Evolutionary conservation across 345 rosid genomes (phyloP), one percentile per base, ranked within the genome.

Genomic region (Eucalyptus viminalis): DNA sequence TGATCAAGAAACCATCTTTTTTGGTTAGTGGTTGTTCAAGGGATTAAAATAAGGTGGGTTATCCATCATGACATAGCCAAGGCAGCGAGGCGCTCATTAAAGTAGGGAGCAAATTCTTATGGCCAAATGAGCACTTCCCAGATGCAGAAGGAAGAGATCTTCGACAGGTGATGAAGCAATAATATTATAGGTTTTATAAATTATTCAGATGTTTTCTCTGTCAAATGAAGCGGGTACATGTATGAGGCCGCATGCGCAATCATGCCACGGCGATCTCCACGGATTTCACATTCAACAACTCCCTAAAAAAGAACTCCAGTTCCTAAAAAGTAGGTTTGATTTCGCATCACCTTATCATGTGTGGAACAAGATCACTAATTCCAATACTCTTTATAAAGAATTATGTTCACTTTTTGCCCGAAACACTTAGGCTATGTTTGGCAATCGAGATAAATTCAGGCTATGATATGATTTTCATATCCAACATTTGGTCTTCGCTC

Each of bases 321-420:
- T 29, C 15, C 8, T 8, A 6, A 14, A 65, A 65, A 4, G 9
- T 31, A 29, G 19, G 3, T 65, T n/a, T 5, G 9, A 62, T 13
- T 14, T 14, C 72, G 19, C 72, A 62, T 14, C 37, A 65, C n/a
- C 37, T 25, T 60, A 2, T 60, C 67, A 11, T n/a, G 6, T 2
- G 5, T n/a, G 16, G 37, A 29, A n/a, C 7, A 7, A 3, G 11
- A 65, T 53, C 25, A 19, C 24, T 53, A 53, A 4, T 53, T 21
- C 11, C 1, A 21, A 53, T 53, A 1, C 58, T 53, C 25, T 1
- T 14, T n/a, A 8, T 14, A n/a, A n/a, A 65, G 6, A 4, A 65
- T 65, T 14, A 11, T 2, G 2, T 62, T 13, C 34, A 4, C 5
- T 4, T 1, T n/a, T 14, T 1, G 11, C 34, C 37, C 0, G 0